Evolutionary conservation across 768 basidiomycete genomes (phyloP).

Genomic region (Lyophyllum decastes): DNA sequence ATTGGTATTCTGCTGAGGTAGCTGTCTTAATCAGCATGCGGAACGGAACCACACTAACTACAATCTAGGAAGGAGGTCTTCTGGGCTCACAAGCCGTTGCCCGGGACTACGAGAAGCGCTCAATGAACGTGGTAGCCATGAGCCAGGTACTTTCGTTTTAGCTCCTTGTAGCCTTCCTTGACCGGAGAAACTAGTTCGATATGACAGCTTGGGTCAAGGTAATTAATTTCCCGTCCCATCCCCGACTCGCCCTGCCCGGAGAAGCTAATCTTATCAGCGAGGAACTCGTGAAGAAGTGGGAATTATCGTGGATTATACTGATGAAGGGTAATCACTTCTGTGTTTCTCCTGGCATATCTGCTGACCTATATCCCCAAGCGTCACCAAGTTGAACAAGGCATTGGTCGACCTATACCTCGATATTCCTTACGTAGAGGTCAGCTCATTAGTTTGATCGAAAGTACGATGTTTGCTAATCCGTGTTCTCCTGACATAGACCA

Average conservation of each 20-base stretch:
- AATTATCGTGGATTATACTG: constrained; percentile 83
- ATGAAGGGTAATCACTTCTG: constrained; percentile 46
- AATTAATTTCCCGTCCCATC: constrained; percentile 31
- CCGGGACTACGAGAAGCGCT: constrained; percentile 62
- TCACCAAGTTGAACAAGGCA: constrained; percentile 80
- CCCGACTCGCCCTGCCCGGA: constrained; percentile 1
- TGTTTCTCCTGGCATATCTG: neutral
- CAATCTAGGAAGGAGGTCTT: constrained; percentile 74
- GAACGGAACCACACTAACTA: constrained; percentile 9
- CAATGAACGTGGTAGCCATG: constrained; percentile 77
- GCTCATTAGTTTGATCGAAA: constrained; percentile 1
- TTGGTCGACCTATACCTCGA: constrained; percentile 78
- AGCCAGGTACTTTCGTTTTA: constrained; percentile 56
- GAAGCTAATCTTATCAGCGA: constrained; percentile 34
- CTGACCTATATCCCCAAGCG: constrained; percentile 38
- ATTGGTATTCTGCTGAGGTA: constrained; percentile 85
- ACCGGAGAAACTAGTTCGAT: constrained; percentile 59
- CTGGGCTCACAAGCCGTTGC: constrained; percentile 92
- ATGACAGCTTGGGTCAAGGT: constrained; percentile 96
- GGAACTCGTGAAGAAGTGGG: constrained; percentile 80
- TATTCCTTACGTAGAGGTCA: constrained; percentile 75
- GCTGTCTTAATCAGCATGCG: constrained; percentile 13
- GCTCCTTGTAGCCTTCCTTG: constrained; percentile 14
- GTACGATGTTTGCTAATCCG: constrained; percentile 15
- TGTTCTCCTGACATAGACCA: constrained; percentile 49